Conservation (phyloP, 2,329 filamentous ascomycete genomes). For the Clonostachys sp. region DNA sequence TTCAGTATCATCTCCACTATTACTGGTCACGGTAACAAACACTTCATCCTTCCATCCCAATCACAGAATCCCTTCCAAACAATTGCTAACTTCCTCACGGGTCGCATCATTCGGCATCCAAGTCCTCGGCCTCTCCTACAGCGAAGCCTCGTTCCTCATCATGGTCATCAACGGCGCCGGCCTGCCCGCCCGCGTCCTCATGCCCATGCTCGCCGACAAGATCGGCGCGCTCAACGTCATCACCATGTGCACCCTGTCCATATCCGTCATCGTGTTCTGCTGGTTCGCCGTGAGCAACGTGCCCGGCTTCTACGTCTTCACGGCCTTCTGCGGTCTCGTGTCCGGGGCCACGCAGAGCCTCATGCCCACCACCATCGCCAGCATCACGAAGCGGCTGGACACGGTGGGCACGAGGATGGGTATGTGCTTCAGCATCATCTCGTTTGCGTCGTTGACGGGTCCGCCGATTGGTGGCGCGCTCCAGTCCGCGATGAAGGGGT, state of each 20-base stretch:
- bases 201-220: slow-evolving; percentile 26
- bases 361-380: slow-evolving; percentile 29
- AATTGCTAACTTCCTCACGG: slow-evolving; percentile 11
- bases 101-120: slow-evolving; percentile 29
- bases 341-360: slow-evolving; percentile 31
- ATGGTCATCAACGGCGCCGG: slow-evolving; percentile 33
- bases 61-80: not conserved
- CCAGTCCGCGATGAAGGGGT: not conserved
- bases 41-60: not conserved
- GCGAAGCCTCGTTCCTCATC: slow-evolving; percentile 23
- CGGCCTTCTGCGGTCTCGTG: slow-evolving; percentile 16
- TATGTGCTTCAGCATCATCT: slow-evolving; percentile 32
- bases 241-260: slow-evolving; percentile 21
- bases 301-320: slow-evolving; percentile 27
- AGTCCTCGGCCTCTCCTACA: slow-evolving; percentile 14
- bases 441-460: slow-evolving; percentile 28
- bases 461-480: slow-evolving; percentile 29
- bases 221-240: slow-evolving; percentile 33
- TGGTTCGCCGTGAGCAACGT: slow-evolving; percentile 29
- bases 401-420: slow-evolving; percentile 31
- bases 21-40: slow-evolving; percentile 8
- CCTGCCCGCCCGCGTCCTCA: slow-evolving; percentile 29
- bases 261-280: slow-evolving; percentile 21
- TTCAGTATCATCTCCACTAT: slow-evolving; percentile 12
- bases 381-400: slow-evolving; percentile 29